Evolutionary conservation across 192 early-diverging fungal species (phyloP).

Genomic region (Coemansia sp.): DNA sequence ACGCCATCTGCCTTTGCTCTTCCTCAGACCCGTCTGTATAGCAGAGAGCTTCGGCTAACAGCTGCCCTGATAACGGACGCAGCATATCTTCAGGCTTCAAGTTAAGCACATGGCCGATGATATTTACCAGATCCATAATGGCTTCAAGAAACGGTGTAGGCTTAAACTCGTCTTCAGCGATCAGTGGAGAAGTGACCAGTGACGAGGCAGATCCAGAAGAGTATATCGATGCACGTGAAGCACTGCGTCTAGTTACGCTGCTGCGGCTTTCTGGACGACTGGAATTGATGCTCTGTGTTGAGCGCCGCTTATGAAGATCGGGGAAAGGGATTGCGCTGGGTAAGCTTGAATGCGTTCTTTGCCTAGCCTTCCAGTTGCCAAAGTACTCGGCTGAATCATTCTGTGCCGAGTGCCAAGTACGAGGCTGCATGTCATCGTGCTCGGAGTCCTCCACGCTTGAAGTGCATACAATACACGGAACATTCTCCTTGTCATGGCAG

Average conservation of each 20-base stretch:
- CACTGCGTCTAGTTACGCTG: constrained; percentile 15
- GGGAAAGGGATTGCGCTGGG: constrained; percentile 13
- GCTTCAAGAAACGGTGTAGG: constrained; percentile 42
- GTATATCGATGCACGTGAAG: constrained; percentile 22
- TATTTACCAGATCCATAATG: constrained; percentile 36
- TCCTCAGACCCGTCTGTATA: constrained; percentile 1
- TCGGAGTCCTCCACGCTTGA: background rate
- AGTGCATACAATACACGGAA: constrained; percentile 9
- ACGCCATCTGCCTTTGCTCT: constrained; percentile 10
- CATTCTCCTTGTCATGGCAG: background rate
- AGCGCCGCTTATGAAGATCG: constrained; percentile 4
- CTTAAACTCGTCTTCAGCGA: constrained; percentile 48
- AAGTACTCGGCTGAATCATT: background rate
- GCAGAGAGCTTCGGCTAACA: constrained; percentile 17
- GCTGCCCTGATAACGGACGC: constrained; percentile 21
- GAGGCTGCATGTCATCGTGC: background rate
- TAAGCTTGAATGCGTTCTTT: background rate
- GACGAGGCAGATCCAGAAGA: constrained; percentile 25
- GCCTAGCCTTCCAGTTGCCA: background rate
- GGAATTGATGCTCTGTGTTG: constrained; percentile 7
- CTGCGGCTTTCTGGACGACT: constrained; percentile 1
- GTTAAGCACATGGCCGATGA: constrained; percentile 31
- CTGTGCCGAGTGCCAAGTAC: constrained; percentile 4
- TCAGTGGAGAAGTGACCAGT: constrained; percentile 19
- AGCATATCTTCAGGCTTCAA: constrained; percentile 35